phyloP scores from a whole-genome alignment of 345 rosid genomes.

The Eucalyptus marginata region DNA sequence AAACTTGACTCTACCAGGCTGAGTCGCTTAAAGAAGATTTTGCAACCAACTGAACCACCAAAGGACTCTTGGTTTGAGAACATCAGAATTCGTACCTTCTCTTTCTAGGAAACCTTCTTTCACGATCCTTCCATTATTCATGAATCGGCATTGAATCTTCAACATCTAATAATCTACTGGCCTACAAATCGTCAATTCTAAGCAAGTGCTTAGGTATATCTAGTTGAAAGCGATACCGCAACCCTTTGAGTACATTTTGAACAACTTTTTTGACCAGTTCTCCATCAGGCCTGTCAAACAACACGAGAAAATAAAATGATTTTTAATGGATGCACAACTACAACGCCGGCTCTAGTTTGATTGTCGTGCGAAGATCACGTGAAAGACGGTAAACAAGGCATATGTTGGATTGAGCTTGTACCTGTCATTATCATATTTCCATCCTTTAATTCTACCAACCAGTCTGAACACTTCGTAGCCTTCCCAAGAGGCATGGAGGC shows the following conservation, averaged over 20 bases:
- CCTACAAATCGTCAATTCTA: background rate
- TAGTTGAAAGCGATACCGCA: background rate
- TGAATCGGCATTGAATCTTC: background rate
- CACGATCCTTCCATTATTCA: background rate
- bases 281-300: background rate
- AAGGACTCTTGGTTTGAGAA: too few relatives aligned
- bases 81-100: background rate
- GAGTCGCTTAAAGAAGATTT: too few relatives aligned
- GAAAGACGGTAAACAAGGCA: background rate
- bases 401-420: background rate
- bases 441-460: too few relatives aligned
- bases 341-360: background rate
- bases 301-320: background rate
- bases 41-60: too few relatives aligned
- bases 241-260: fast-evolving
- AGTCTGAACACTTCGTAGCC: too few relatives aligned
- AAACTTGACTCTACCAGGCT: too few relatives aligned
- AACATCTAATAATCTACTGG: too few relatives aligned
- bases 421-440: too few relatives aligned
- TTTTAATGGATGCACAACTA: background rate
- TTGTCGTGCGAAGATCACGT: background rate
- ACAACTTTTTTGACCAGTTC: background rate
- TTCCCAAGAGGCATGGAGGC: too few relatives aligned
- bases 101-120: too few relatives aligned
- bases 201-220: background rate